phyloP scores from a whole-genome alignment of 2,329 filamentous ascomycete species.

The Gaeumannomyces tritici region DNA sequence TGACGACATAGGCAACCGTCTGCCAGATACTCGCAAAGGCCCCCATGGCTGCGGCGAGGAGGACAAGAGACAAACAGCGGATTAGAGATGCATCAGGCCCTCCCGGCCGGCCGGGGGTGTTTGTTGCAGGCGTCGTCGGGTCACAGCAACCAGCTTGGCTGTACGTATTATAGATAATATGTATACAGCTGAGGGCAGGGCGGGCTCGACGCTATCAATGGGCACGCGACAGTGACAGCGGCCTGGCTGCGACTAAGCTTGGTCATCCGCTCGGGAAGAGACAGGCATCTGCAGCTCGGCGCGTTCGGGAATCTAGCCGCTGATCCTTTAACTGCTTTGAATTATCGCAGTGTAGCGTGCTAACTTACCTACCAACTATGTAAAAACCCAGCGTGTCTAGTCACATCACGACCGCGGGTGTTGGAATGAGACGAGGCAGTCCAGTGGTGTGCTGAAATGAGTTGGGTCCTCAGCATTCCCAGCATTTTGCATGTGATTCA shows the following conservation, averaged over 20 bases:
- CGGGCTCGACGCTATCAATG: not conserved
- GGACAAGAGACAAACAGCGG: not conserved
- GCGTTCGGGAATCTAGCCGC: not conserved
- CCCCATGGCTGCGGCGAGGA: not conserved
- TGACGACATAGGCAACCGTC: not conserved
- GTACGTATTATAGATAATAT: not conserved
- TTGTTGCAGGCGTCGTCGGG: not conserved
- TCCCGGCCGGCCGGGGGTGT: not conserved
- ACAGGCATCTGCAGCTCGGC: too few species aligned
- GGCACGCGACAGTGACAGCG: not conserved
- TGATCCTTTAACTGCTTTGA: not conserved
- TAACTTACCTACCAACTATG: too few species aligned
- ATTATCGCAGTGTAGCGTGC: not conserved
- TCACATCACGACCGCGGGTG: not conserved
- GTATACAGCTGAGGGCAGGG: too few species aligned
- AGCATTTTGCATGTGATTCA: not conserved
- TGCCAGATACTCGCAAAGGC: not conserved
- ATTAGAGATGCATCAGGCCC: not conserved
- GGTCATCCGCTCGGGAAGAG: not conserved
- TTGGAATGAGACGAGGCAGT: not conserved
- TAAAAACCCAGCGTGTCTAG: not conserved
- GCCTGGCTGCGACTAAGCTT: not conserved
- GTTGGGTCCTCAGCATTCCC: not conserved
- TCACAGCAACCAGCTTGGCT: not conserved
- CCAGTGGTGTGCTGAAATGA: not conserved